Percentiles rank a stretch among this genome's conserved stretches.
Evolutionary conservation across 2,329 filamentous ascomycete genomes (phyloP).

Genomic region (Sphaerostilbella broomeana): DNA sequence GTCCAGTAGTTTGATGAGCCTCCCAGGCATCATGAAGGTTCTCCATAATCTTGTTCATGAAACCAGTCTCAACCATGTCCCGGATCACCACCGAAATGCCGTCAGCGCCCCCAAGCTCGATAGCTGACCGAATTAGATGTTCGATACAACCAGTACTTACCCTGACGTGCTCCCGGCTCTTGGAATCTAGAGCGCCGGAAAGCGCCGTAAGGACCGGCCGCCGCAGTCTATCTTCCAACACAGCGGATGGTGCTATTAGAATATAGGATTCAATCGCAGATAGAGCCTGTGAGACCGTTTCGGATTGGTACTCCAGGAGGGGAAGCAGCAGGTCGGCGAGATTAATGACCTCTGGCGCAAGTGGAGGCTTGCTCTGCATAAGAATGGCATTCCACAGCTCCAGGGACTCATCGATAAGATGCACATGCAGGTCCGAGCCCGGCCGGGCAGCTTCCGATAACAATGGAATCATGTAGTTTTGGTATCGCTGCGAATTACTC

Average conservation of each 20-base stretch:
- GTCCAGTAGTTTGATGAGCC: constrained; percentile 75
- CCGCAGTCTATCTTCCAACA: constrained; percentile 51
- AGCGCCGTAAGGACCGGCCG: constrained; percentile 44
- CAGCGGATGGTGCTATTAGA: constrained; percentile 60
- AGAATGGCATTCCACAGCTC: constrained; percentile 81
- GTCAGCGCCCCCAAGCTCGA: constrained; percentile 52
- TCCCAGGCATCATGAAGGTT: constrained; percentile 63
- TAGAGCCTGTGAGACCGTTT: constrained; percentile 55
- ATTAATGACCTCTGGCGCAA: constrained; percentile 54
- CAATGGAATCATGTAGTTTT: constrained; percentile 72
- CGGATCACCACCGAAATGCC: constrained; percentile 58
- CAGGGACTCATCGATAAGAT: constrained; percentile 84
- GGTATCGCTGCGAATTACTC: constrained; percentile 68
- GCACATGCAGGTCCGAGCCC: constrained; percentile 66
- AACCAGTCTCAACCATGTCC: constrained; percentile 57
- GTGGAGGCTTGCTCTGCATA: constrained; percentile 55
- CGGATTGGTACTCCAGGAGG: constrained; percentile 59
- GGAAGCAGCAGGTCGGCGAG: constrained; percentile 59
- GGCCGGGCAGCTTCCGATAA: constrained; percentile 74
- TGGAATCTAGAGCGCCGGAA: constrained; percentile 43
- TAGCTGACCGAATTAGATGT: constrained; percentile 56
- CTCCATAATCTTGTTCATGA: constrained; percentile 57
- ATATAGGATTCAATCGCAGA: constrained; percentile 65
- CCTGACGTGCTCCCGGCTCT: constrained; percentile 51
- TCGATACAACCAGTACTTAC: constrained; percentile 57